These are phyloP conservation scores for Fraxinus latifolia DNA, from an alignment of 305 asterid species.

Conservation along the genomic window DNA sequence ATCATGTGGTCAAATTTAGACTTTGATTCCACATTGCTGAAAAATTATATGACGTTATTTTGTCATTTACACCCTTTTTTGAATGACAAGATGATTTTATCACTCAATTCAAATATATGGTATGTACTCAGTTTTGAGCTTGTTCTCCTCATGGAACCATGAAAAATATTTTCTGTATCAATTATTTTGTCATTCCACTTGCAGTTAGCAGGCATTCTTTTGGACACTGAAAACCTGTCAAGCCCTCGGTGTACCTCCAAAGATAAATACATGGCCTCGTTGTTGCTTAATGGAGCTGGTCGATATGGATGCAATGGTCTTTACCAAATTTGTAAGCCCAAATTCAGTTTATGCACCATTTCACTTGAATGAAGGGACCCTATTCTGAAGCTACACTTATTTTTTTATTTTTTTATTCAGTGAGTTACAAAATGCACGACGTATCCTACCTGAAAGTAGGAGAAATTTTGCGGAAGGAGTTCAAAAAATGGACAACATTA, in stretches of 20 bases:
- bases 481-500: conserved; percentile 57
- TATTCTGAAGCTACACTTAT: not conserved
- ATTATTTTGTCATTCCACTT: conserved; percentile 13
- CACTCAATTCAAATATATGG: conserved; percentile 12
- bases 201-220: conserved; percentile 79
- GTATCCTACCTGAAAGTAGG: conserved; percentile 47
- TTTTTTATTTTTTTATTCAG: conserved; percentile 30
- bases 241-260: conserved; percentile 48
- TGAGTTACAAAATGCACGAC: conserved; percentile 51
- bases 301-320: conserved; percentile 77
- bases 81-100: conserved; percentile 9
- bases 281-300: conserved; percentile 80
- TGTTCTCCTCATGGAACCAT: not conserved
- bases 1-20: conserved; percentile 4
- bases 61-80: conserved; percentile 5
- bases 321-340: conserved; percentile 59
- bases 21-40: conserved; percentile 4
- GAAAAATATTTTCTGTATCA: not conserved
- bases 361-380: not conserved
- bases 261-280: conserved; percentile 75
- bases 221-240: conserved; percentile 69
- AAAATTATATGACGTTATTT: not conserved
- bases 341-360: conserved; percentile 12
- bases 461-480: conserved; percentile 59
- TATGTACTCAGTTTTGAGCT: conserved; percentile 14